A percentile compares a stretch with the other conserved stretches of the same genome.
phyloP scores from a whole-genome alignment of 148 eudicot species.

The Chenopodium suecicum region DNA sequence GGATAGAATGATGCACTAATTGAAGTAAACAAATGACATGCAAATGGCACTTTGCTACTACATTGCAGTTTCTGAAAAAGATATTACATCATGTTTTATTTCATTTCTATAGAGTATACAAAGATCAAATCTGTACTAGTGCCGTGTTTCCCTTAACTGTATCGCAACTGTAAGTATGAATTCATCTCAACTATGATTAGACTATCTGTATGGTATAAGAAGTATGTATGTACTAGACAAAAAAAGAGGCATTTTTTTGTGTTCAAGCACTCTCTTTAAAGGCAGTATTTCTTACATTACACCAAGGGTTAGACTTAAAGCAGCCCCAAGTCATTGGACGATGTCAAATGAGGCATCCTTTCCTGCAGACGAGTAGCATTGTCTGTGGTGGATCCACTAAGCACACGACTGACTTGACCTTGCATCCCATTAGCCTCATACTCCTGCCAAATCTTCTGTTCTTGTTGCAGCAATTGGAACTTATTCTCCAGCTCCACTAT shows the following conservation, averaged over 20 bases:
- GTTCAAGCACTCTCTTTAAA: not conserved
- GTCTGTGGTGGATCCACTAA: conserved; percentile 16
- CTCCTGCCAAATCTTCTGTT: conserved; percentile 47
- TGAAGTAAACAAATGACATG: not conserved
- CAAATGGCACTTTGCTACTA: not conserved
- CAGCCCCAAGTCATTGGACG: not conserved
- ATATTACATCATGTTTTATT: not conserved
- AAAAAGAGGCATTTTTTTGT: not conserved
- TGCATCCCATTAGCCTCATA: conserved; percentile 42
- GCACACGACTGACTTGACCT: conserved; percentile 32
- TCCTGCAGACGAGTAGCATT: conserved; percentile 18
- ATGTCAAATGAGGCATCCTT: conserved; percentile 27
- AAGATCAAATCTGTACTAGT: not conserved
- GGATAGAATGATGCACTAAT: too few relatives aligned
- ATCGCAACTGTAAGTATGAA: not conserved
- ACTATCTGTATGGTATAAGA: not conserved
- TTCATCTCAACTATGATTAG: not conserved
- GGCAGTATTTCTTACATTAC: not conserved
- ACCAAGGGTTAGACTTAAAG: conserved; percentile 18
- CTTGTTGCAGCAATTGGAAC: conserved; percentile 37
- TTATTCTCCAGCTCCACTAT: conserved; percentile 49
- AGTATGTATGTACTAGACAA: not conserved
- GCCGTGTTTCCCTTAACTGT: not conserved
- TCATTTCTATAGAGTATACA: not conserved
- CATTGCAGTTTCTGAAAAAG: not conserved